phyloP scores from a whole-genome alignment of 2,329 filamentous ascomycete species.

The Penicillium sp. region DNA sequence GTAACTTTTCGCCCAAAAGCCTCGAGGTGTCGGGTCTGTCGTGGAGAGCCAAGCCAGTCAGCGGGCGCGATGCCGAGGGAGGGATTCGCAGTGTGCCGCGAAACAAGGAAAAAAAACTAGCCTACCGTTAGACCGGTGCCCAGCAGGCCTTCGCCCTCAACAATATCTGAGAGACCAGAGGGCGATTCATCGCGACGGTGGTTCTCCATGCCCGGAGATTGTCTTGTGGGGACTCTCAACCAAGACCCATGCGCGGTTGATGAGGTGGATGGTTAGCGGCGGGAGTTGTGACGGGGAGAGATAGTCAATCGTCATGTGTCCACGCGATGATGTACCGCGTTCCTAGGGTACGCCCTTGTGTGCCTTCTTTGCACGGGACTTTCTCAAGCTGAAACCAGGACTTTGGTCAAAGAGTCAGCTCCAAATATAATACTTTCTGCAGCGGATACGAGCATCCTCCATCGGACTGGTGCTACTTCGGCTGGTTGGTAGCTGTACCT shows the following conservation, averaged over 20 bases:
- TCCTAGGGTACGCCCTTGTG: constrained; percentile 20
- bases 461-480: background rate
- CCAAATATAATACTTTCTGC: background rate
- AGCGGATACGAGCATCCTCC: background rate
- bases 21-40: constrained; percentile 81
- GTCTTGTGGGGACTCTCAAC: constrained; percentile 21
- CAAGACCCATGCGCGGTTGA: constrained; percentile 30
- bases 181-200: constrained; percentile 50
- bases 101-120: constrained; percentile 9
- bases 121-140: constrained; percentile 52
- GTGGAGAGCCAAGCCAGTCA: constrained; percentile 14
- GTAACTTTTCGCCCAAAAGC: constrained; percentile 94
- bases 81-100: constrained; percentile 7
- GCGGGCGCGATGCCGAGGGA: constrained; percentile 7
- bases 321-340: constrained; percentile 40
- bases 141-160: constrained; percentile 49
- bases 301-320: constrained; percentile 24
- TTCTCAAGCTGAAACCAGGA: constrained; percentile 22
- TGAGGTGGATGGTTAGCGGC: constrained; percentile 15
- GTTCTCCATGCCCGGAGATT: constrained; percentile 44
- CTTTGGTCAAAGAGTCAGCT: constrained; percentile 6
- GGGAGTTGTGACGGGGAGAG: constrained; percentile 15
- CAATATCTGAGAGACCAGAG: constrained; percentile 44
- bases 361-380: constrained; percentile 20
- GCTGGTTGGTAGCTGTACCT: constrained; percentile 3